Base-by-base conservation (phyloP, 805 yeast genomes). In the Lipomyces starkeyi region DNA sequence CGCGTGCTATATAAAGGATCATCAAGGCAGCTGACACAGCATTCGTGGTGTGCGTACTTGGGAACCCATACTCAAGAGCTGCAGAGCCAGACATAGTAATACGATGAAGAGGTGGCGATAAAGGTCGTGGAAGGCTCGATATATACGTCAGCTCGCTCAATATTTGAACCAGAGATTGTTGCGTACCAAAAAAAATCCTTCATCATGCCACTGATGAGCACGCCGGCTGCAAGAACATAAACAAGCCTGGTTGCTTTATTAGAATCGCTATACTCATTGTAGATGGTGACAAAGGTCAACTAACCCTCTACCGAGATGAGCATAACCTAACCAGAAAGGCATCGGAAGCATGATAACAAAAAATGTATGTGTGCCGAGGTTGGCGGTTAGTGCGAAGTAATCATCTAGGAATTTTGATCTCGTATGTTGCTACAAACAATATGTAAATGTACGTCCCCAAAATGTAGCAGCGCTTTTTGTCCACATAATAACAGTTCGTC, bases 21-120 rank as follows among this genome's bases (percentile, higher is more conserved):
- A 89, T 79, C 34, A 91, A 74, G 0, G 91, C 85, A 2, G 91
- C 97, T 0, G 91, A 89, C 0, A 96, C 87, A 4, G 98, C 97
- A 78, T 94, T 95, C 43, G 98, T 96, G n/a, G 94, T 85, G 78
- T 94, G 99, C 2, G 96, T 89, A 54, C 93, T 87, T 0, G 98
- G 99, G 74, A 93, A 92, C 2, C 99, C 99, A 78, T 94, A 94
- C 77, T 94, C 99, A 74, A 89, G 87, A 2, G 97, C 86, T 0
- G 98, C 95, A 72, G 91, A 91, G n/a, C 90, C 89, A 67, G 93
- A 88, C 87, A 94, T 85, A 9, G 98, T 93, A 73, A 94, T 88
- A 74, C 99, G 83, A 75, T 89, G 91, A 55, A 94, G 78, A 0
- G 99, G 98, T 1, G 99, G 98, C 1, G 97, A 89, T 67, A 86